Base-by-base conservation (phyloP, 2,329 filamentous ascomycete genomes). In the Colletotrichum sublineola region DNA sequence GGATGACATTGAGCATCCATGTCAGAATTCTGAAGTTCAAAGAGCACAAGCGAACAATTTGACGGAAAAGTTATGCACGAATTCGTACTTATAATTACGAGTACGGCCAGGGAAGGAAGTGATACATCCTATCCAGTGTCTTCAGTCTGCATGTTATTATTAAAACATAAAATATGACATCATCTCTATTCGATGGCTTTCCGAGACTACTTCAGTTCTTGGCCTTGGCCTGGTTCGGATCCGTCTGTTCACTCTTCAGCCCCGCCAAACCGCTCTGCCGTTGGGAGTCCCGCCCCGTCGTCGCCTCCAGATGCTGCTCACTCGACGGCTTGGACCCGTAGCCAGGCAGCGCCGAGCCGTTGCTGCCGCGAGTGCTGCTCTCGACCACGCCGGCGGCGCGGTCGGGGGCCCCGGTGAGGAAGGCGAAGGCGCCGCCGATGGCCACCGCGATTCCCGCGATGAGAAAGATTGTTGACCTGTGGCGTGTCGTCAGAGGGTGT, bases 181-280 rank as follows among this genome's bases (percentile, higher is more conserved):
- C 8, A 9, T 20, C 8, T 24, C 18, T 24, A 24, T 24, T 6
- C 6, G 7, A 46, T 4, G 5, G 6, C 18, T 8, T 8, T 46
- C 9, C 15, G 11, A 8, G 18, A 3, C 8, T 14, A 5, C 1
- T 15, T 53, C 31, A 68, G 42, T 69, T 69, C 36, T 24, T 69
- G 3, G 53, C 44, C 20, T 18, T 42, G 18, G 38, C 18, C n/a
- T 68, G 40, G 12, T 63, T 52, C 60, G 66, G 57, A 12, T 68
- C 52, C 44, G 44, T 65, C 67, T 63, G 61, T 29, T 65, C 62
- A 53, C 61, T 69, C 67, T 69, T 69, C n/a, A 65, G 7, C 7
- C 61, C 67, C 18, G 52, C 60, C 42, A 58, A 7, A 8, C 33
- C 68, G 31, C 55, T 62, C 12, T 31, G 65, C n/a, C 63, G 48